phyloP scores from a whole-genome alignment of 306 rosid genomes.

The Oemleria cerasiformis region DNA sequence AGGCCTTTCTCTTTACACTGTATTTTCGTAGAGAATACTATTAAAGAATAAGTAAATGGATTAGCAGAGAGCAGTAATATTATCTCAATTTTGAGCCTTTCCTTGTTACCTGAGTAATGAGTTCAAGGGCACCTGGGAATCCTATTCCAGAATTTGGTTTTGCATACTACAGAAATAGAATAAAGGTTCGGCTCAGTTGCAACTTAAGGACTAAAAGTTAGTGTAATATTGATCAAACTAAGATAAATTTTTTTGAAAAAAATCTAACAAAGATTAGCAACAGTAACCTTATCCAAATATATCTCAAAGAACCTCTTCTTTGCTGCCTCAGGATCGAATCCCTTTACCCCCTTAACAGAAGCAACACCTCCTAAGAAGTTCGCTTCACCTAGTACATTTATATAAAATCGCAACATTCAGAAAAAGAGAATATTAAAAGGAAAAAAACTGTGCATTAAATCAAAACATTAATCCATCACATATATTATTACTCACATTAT shows the following conservation, averaged over 20 bases:
- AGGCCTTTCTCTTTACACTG: conserved; percentile 93
- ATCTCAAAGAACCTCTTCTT: conserved; percentile 89
- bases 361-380: conserved; percentile 98
- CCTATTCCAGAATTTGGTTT: conserved; percentile 95
- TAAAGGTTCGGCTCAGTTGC: conserved; percentile 15
- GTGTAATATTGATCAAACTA: neutral
- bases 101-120: conserved; percentile 69
- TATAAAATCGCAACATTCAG: conserved; percentile 19
- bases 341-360: conserved; percentile 73
- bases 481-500: neutral
- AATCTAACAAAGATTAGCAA: conserved; percentile 10
- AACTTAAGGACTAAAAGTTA: neutral
- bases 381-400: conserved; percentile 71
- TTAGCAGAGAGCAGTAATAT: conserved; percentile 27
- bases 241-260: too few relatives aligned
- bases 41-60: conserved; percentile 27
- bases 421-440: neutral
- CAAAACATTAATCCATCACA: neutral
- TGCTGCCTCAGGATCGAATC: conserved; percentile 67
- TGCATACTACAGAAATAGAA: conserved; percentile 65
- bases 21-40: conserved; percentile 16
- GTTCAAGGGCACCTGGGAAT: conserved; percentile 92
- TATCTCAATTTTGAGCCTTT: conserved; percentile 4
- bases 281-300: conserved; percentile 83
- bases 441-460: neutral